Evolutionary conservation across 805 yeast species (phyloP), one percentile per base, ranked within the genome.

Genomic region (Kodamaea leandrae): DNA sequence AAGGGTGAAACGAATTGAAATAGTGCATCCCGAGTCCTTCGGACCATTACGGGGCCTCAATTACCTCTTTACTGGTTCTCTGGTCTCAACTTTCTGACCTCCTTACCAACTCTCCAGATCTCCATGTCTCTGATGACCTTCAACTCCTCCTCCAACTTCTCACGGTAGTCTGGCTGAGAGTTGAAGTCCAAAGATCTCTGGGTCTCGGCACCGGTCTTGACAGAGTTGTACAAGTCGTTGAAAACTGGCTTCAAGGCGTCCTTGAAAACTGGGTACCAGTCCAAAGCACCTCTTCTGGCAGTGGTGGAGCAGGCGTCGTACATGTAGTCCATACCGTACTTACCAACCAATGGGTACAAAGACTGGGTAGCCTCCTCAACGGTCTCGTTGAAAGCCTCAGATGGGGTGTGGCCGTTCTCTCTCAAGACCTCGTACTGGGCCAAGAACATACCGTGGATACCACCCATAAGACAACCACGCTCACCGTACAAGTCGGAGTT

Each of bases 291-390:
- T 79, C 99, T 88, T 82, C 98, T 89, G 63, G 99, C 99, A 57
- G 99, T 93, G 66, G 99, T 93, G 57, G 99, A 93, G 77, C 99
- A 93, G 62, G 99, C 99, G 68, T 93, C 98, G 83, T 93, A 93
- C 99, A 93, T 93, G 91, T 93, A 93, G 77, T 93, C 99, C 99
- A 93, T 93, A 78, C 99, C 99, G 82, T 93, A 86, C 76, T 88
- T 89, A 76, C 99, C 99, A 60, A 93, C 72, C 79, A 93, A 83
- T 74, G 99, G 99, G 86, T 93, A 93, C 63, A 93, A 80, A 44
- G 98, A 93, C 79, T 93, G 99, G 53, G 99, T 93, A 55, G 99
- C 99, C 79, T 93, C 99, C 81, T 93, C 99, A 57, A 93, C 99
- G 58, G 99, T 93, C 81, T 93, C 99, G 76, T 93, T 93, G 90